phyloP scores from a whole-genome alignment of 2,329 filamentous ascomycete species.

The Cordyceps farinosa region DNA sequence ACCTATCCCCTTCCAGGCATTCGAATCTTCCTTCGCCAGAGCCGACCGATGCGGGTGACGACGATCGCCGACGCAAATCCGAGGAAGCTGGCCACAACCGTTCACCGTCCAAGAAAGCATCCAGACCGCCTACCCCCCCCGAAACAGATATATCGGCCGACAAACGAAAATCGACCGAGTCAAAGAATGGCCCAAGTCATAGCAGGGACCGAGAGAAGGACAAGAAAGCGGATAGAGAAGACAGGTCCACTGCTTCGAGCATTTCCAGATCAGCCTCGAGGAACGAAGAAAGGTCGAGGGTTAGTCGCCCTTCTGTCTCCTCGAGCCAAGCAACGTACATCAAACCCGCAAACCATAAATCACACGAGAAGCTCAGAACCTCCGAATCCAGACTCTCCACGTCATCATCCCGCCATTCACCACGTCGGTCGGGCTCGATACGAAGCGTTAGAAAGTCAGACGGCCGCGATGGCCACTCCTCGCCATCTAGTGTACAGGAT shows the following conservation, averaged over 20 bases:
- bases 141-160: constrained; percentile 58
- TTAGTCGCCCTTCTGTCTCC: constrained; percentile 52
- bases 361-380: constrained; percentile 34
- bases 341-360: constrained; percentile 34
- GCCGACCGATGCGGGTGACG: constrained; percentile 53
- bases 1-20: constrained; percentile 35
- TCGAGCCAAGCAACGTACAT: constrained; percentile 58
- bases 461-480: constrained; percentile 40
- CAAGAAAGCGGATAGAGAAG: not conserved
- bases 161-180: constrained; percentile 23
- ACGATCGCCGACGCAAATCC: constrained; percentile 44
- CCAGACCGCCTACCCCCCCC: constrained; percentile 59
- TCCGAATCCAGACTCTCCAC: constrained; percentile 34
- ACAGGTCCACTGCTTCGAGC: constrained; percentile 44
- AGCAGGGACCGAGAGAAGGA: constrained; percentile 20
- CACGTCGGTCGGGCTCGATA: constrained; percentile 38
- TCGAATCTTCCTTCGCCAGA: constrained; percentile 62
- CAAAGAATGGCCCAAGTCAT: constrained; percentile 21
- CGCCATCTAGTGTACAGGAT: constrained; percentile 46
- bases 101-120: constrained; percentile 38
- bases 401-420: constrained; percentile 33
- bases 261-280: constrained; percentile 43
- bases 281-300: constrained; percentile 48
- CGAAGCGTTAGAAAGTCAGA: constrained; percentile 37
- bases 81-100: constrained; percentile 39